These are phyloP conservation scores for Penicillium simplicissimum DNA, from an alignment of 495 filamentous ascomycete genomes.

Conservation along the genomic window DNA sequence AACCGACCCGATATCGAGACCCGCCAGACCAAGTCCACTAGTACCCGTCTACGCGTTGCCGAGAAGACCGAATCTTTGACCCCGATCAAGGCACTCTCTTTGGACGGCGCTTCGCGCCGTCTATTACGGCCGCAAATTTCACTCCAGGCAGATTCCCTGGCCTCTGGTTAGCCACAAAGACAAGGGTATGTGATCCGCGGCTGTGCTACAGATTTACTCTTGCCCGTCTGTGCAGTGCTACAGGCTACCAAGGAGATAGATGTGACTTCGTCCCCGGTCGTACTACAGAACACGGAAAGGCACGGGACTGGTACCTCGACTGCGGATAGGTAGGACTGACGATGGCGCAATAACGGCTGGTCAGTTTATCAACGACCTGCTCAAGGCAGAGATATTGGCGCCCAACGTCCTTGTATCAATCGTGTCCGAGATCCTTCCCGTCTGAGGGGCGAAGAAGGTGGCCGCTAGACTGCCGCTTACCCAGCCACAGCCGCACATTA, in stretches of 20 bases:
- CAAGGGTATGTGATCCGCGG: no score
- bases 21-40: slow-evolving; percentile 60
- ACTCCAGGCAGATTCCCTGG: no score
- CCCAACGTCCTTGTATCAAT: no score
- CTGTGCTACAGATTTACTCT: no score
- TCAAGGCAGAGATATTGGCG: background rate
- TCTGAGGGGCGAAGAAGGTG: background rate
- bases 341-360: background rate
- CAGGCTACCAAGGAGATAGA: background rate
- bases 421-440: background rate
- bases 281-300: background rate
- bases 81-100: slow-evolving; percentile 20
- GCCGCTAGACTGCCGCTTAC: background rate
- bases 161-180: no score
- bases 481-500: background rate
- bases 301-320: background rate
- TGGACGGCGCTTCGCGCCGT: no score
- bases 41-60: slow-evolving; percentile 49
- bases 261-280: background rate
- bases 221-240: no score
- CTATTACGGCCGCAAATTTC: no score
- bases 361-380: background rate
- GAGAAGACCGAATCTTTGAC: slow-evolving; percentile 42
- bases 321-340: background rate
- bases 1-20: slow-evolving; percentile 64